Evolutionary conservation across 495 filamentous ascomycete species (phyloP).

Genomic region (Paragyromitra xinjiangensis): DNA sequence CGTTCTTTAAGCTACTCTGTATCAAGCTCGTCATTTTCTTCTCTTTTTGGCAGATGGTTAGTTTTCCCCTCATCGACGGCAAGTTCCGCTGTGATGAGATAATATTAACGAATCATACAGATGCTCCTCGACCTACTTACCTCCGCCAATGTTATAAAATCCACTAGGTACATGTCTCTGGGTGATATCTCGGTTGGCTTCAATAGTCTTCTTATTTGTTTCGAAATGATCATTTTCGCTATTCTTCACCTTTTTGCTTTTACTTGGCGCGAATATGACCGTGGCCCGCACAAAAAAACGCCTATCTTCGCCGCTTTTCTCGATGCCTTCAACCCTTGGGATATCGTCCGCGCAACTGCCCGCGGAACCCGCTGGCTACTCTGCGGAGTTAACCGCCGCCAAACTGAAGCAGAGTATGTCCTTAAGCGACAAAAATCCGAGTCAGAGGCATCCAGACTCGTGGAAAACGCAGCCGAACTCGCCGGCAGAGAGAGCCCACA

Average conservation of each 20-base stretch:
- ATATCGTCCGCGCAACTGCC: constrained; percentile 79
- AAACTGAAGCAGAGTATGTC: constrained; percentile 57
- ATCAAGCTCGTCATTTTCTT: constrained; percentile 96
- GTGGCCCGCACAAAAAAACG: constrained; percentile 62
- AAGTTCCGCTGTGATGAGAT: background rate
- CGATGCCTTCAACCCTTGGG: constrained; percentile 84
- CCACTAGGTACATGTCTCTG: constrained; percentile 69
- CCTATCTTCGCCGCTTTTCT: constrained; percentile 68
- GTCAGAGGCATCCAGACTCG: constrained; percentile 18
- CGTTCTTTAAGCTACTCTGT: constrained; percentile 83
- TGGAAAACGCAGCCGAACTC: constrained; percentile 26
- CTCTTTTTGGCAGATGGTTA: constrained; percentile 83
- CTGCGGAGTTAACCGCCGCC: constrained; percentile 69
- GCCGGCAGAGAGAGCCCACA: constrained; percentile 10
- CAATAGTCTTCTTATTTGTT: constrained; percentile 77
- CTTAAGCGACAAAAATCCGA: constrained; percentile 36
- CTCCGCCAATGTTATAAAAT: constrained; percentile 69
- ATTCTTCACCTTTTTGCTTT: constrained; percentile 86
- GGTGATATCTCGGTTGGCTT: constrained; percentile 84
- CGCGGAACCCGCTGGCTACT: constrained; percentile 83
- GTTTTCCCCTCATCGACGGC: constrained; percentile 51
- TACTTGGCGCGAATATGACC: constrained; percentile 73
- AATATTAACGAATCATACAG: constrained; percentile 55
- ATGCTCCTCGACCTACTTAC: constrained; percentile 75
- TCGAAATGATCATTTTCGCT: constrained; percentile 88